phyloP scores from a whole-genome alignment of 495 filamentous ascomycete genomes.

The Trichoderma virens region DNA sequence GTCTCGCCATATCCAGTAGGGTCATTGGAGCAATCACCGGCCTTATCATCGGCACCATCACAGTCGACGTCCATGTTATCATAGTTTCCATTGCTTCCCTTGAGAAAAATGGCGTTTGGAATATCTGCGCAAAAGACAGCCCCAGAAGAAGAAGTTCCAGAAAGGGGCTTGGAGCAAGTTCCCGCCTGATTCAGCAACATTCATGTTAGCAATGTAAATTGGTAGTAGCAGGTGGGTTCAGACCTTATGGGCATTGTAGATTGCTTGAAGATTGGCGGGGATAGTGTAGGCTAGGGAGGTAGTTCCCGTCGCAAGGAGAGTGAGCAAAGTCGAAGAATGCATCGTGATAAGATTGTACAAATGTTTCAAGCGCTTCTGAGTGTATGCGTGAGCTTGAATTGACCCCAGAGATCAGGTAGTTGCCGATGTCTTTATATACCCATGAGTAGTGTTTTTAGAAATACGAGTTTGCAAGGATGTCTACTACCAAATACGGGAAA shows the following conservation, averaged over 20 bases:
- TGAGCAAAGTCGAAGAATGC: neutral
- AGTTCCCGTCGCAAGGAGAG: neutral
- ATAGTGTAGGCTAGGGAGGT: neutral
- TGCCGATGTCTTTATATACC: too few relatives aligned
- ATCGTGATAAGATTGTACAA: neutral
- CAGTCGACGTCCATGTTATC: slow-evolving; percentile 61
- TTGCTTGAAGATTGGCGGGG: neutral
- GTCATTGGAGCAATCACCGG: slow-evolving; percentile 31
- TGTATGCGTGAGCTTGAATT: too few relatives aligned
- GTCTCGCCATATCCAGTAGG: neutral
- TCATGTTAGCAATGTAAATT: neutral
- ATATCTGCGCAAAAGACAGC: neutral
- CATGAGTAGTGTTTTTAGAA: neutral
- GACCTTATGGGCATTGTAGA: neutral
- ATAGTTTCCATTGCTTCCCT: neutral
- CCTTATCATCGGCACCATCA: slow-evolving; percentile 43
- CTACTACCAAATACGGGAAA: neutral
- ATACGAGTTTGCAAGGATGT: neutral
- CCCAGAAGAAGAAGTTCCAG: neutral
- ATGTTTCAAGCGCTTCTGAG: neutral
- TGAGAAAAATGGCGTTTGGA: neutral
- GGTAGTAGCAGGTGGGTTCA: neutral
- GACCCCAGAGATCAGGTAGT: too few relatives aligned
- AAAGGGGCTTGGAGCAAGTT: neutral
- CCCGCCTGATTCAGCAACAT: neutral